Evolutionary conservation across 371 early-diverging fungal species (phyloP), one percentile per base, ranked within the genome.

Genomic region (Saksenaea oblongispora): DNA sequence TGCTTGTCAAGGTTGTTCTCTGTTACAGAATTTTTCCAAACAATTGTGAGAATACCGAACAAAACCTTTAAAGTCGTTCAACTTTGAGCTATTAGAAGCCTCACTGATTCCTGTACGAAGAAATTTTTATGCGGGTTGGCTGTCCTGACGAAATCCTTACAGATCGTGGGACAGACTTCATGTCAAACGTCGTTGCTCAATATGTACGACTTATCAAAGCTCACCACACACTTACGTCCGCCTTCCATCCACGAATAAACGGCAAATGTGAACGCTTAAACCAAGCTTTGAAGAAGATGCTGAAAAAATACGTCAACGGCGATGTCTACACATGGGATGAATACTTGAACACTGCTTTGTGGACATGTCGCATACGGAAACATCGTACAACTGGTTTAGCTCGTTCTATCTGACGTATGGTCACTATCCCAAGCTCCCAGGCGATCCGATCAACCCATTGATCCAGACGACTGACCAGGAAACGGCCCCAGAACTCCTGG

Each of bases 121-220:
- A 71, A 17, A 64, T 77, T 22, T 65, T 71, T 14, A 51, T 65
- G 42, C 63, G 34, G 13, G 72, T 69, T 61, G 76, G 80, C 14
- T 64, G 69, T 24, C 75, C 72, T 11, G 14, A 37, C 1, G 65
- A 73, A 54, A 72, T 84, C 5, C n/a, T 76, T 3, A 70, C 74
- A 0, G 78, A 84, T 62, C 59, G 74, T n/a, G 84, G 78, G 14
- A 35, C 69, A 1, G 71, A 75, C 34, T 80, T 72, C 34, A 63
- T 61, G 28, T 61, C 62, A 15, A 65, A 56, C 22, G 59, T 68
- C 7, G 28, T 63, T 4, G 41, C 24, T 8, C 37, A 26, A n/a
- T n/a, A n/a, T n/a, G 1, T 65, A 74, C 34, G 1, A 58, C n/a
- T n/a, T 0, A 57, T 56, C 10, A 41, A 56, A 0, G 31, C 34